phyloP scores from a whole-genome alignment of 2,329 filamentous ascomycete species.

The Pseudogymnoascus destructans region DNA sequence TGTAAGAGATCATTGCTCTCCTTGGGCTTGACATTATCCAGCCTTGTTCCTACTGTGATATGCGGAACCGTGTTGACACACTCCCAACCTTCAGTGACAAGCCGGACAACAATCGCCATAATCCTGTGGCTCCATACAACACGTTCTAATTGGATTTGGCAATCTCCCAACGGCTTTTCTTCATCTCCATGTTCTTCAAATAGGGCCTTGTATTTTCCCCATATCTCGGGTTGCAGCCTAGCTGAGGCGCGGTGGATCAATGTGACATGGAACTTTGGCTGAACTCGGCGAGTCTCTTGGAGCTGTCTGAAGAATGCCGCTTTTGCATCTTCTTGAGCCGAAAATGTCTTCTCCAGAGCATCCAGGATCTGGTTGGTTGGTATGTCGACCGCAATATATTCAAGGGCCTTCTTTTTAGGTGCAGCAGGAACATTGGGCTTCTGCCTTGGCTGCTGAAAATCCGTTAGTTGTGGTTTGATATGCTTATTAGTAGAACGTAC shows the following conservation, averaged over 20 bases:
- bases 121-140: slow-evolving; percentile 76
- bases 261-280: slow-evolving; percentile 84
- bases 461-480: slow-evolving; percentile 13
- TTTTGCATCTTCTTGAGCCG: slow-evolving; percentile 35
- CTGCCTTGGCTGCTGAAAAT: slow-evolving; percentile 20
- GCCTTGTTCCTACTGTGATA: slow-evolving; percentile 76
- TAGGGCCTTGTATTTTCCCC: slow-evolving; percentile 57
- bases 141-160: slow-evolving; percentile 49
- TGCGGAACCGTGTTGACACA: slow-evolving; percentile 72
- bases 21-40: slow-evolving; percentile 66
- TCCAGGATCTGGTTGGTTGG: slow-evolving; percentile 36
- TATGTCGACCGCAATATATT: slow-evolving; percentile 52
- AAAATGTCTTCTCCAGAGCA: slow-evolving; percentile 60
- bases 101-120: slow-evolving; percentile 81
- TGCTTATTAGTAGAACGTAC: slow-evolving; percentile 18
- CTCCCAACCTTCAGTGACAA: slow-evolving; percentile 50
- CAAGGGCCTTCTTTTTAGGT: slow-evolving; percentile 40
- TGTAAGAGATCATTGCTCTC: slow-evolving; percentile 81
- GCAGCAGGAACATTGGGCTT: slow-evolving; percentile 25
- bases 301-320: slow-evolving; percentile 65
- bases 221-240: slow-evolving; percentile 51
- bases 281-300: slow-evolving; percentile 59
- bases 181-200: slow-evolving; percentile 33
- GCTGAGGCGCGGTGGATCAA: slow-evolving; percentile 67
- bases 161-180: slow-evolving; percentile 46